Evolutionary conservation across 2,329 filamentous ascomycete genomes (phyloP).

Genomic region (Claviceps humidiphila): DNA sequence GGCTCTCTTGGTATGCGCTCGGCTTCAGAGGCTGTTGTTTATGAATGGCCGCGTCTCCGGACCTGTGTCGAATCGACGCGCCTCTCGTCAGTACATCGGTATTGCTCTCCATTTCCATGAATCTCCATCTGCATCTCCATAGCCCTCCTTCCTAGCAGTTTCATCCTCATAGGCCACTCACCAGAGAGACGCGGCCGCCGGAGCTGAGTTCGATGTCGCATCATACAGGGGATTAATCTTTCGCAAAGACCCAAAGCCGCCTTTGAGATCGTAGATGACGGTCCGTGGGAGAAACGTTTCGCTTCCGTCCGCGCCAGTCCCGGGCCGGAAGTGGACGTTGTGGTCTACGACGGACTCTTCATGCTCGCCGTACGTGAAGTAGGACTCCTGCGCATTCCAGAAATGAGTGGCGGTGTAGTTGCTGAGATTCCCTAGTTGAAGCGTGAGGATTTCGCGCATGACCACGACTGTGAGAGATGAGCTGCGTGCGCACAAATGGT

Average conservation of each 20-base stretch:
- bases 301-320: conserved; percentile 65
- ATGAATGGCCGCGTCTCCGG: conserved; percentile 54
- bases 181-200: conserved; percentile 21
- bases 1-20: conserved; percentile 64
- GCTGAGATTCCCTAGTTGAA: conserved; percentile 84
- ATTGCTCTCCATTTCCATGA: not conserved
- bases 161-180: conserved; percentile 9
- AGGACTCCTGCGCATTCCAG: conserved; percentile 97
- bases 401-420: conserved; percentile 95
- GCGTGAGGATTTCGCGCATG: conserved; percentile 91
- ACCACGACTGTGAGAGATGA: not conserved
- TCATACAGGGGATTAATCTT: conserved; percentile 86
- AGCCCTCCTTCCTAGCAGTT: no score
- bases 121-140: not conserved
- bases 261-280: conserved; percentile 89
- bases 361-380: conserved; percentile 72
- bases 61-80: conserved; percentile 29
- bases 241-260: conserved; percentile 75
- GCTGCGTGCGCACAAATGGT: not conserved
- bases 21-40: conserved; percentile 52
- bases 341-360: conserved; percentile 26
- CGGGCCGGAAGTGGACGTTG: conserved; percentile 73
- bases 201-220: conserved; percentile 17
- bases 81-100: not conserved
- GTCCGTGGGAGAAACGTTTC: conserved; percentile 90